Conservation (phyloP, 139 green algal genomes). For the Chlorella sp. region DNA sequence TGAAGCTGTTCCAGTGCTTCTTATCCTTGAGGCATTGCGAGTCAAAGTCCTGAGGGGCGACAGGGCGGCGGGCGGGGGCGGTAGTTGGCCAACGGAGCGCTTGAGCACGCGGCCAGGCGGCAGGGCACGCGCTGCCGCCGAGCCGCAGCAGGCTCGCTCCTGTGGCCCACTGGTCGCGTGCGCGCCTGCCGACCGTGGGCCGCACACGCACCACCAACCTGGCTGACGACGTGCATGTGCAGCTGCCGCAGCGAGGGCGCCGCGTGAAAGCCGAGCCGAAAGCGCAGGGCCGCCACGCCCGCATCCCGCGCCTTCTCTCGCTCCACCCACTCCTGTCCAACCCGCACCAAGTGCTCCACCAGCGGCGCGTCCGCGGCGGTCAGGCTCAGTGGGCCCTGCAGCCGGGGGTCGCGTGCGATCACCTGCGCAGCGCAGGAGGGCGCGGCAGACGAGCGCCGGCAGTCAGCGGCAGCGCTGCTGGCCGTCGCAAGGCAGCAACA, state of each 20-base stretch:
- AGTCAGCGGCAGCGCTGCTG: too few relatives aligned
- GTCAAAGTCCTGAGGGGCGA: slow-evolving; percentile 47
- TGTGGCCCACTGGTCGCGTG: not conserved
- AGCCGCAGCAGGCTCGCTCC: not conserved
- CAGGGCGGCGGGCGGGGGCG: too few relatives aligned
- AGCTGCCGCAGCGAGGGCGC: slow-evolving; percentile 83
- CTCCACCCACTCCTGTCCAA: not conserved
- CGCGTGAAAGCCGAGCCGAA: slow-evolving; percentile 79
- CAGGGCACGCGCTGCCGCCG: not conserved
- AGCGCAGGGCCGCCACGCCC: slow-evolving; percentile 18
- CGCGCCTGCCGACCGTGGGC: not conserved
- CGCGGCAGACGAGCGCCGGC: too few relatives aligned
- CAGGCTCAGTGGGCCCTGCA: slow-evolving; percentile 56
- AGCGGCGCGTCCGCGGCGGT: slow-evolving; percentile 48
- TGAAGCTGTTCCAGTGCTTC: slow-evolving; percentile 87
- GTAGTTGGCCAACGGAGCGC: not conserved
- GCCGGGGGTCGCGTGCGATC: slow-evolving; percentile 45
- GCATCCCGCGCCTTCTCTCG: not conserved
- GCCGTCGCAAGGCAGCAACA: too few relatives aligned
- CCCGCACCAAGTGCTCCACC: slow-evolving; percentile 64
- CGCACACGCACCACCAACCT: slow-evolving; percentile 19
- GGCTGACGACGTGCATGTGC: slow-evolving; percentile 85
- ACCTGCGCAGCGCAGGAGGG: slow-evolving; percentile 47
- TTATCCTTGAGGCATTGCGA: slow-evolving; percentile 76
- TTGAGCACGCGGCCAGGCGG: not conserved